Percentiles rank a stretch among this genome's conserved stretches.
These are phyloP conservation scores for Boletus barrowsii DNA, from an alignment of 768 basidiomycete species.

Conservation along the genomic window DNA sequence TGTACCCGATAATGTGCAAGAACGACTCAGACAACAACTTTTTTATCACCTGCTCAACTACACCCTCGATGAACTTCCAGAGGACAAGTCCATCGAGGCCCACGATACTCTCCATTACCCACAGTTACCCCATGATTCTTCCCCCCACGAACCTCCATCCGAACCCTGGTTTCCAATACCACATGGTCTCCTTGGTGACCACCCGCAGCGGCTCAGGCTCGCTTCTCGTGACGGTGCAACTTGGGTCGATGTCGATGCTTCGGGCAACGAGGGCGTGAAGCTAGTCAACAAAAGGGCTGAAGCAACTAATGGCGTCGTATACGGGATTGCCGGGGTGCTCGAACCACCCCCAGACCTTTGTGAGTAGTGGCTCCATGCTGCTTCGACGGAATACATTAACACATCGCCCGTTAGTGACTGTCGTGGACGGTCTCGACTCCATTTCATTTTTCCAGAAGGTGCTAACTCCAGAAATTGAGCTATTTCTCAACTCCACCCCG, in stretches of 20 bases:
- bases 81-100: constrained; percentile 36
- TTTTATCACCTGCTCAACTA: constrained; percentile 93
- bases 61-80: constrained; percentile 50
- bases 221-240: constrained; percentile 45
- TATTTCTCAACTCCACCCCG: constrained; percentile 60
- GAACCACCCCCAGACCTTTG: constrained; percentile 72
- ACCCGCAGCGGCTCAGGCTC: constrained; percentile 78
- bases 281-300: constrained; percentile 55
- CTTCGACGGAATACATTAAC: background rate
- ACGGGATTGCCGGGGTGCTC: constrained; percentile 74
- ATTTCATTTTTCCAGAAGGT: constrained; percentile 76
- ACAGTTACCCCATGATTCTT: constrained; percentile 51
- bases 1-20: constrained; percentile 76
- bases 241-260: constrained; percentile 73
- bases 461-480: constrained; percentile 55
- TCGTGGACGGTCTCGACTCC: constrained; percentile 55
- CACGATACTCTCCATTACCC: constrained; percentile 73
- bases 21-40: constrained; percentile 82
- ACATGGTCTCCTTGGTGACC: constrained; percentile 74
- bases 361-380: constrained; percentile 34
- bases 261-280: constrained; percentile 69
- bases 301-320: constrained; percentile 72
- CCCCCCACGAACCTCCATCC: constrained; percentile 63
- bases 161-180: constrained; percentile 87
- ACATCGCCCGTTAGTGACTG: constrained; percentile 44